Evolutionary conservation across 345 rosid species (phyloP), one percentile per base, ranked within the genome.

Genomic region (Heritiera fomes): DNA sequence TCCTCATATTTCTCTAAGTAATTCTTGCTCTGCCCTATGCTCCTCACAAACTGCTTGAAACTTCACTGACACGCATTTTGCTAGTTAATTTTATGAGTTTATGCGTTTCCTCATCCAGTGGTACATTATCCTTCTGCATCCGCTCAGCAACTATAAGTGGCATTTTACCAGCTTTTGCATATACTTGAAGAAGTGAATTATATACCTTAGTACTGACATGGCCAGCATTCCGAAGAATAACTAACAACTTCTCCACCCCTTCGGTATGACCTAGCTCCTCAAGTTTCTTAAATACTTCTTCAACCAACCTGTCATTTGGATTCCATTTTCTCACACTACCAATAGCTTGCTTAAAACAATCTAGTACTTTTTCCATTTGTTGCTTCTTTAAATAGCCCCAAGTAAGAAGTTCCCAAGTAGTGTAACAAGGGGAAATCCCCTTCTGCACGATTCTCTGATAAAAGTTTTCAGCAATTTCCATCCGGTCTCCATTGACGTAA

Each of bases 381-480:
- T 84, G 86, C 28, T 67, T 76, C 77, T 88, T 87, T 80, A 93
- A 74, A 82, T 89, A 86, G 50, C 89, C 95, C 91, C 92, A 86
- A 1, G 93, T 84, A 64, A 94, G 90, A 81, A 92, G 94, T 78
- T 95, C 97, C 94, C 94, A 94, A 52, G 98, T 89, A 30, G 95
- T 90, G 81, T 93, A 92, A 82, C 86, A 83, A 5, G 95, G 95
- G 56, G 76, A 84, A 38, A 90, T 83, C 68, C 88, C 88, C 79
- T 90, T 91, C 63, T 85, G 79, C 23, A 85, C 80, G 60, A 91
- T 87, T 9, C 77, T 84, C 46, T 85, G 68, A 75, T 80, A 84
- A 75, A 95, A 88, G 18, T 76, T 78, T 82, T 87, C 92, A 20
- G 94, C 98, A 53, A 82, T 77, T 72, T 84, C 90, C 68, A 88